Base-by-base conservation (phyloP, 495 filamentous ascomycete genomes). In the Penicillium malachiteum region DNA sequence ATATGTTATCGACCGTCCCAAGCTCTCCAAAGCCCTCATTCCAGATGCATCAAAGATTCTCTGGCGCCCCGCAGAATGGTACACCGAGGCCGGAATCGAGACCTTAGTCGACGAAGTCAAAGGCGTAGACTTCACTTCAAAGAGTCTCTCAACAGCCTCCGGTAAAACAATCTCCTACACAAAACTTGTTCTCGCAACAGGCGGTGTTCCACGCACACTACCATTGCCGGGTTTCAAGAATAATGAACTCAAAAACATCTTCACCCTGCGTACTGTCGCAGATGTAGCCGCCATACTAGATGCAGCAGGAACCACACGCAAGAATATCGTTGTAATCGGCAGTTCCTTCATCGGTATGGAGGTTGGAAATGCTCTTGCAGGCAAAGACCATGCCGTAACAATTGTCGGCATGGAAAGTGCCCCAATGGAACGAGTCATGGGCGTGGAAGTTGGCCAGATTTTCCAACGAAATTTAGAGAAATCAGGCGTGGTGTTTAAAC, bases 261-360 rank as follows among this genome's bases (percentile, higher is more conserved):
- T 96, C 75, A 78, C 84, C 2, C 79, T 98, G 14, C 85, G 94
- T 44, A 81, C 80, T 7, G 74, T 96, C 14, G 77, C 82, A 16
- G 87, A 97, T 62, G 84, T 86, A 11, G 80, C 93, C 67, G 73
- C 72, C 47, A 97, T 98, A 62, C 73, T 88, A 26, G 74, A 71
- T 7, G 91, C 91, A 4, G 84, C 92, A 14, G 90, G 89, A n/a
- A 82, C 87, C 12, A 63, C 80, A 6, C 89, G 89, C 66, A 96
- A 94, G 78, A 96, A 96, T 71, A 83, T 97, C 62, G 91, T 96
- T 35, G 79, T 98, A 14, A 83, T 98, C 52, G 94, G 94, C 16
- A 89, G 84, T 50, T 92, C 88, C 44, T 97, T 98, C 72, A 98
- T 98, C 69, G 87, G 94, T 37, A 95, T 98, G 92, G 94, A 98